A percentile compares a stretch with the other conserved stretches of the same genome.
These are phyloP conservation scores for Clitopilus passeckerianus DNA, from an alignment of 768 basidiomycete genomes.

Conservation along the genomic window DNA sequence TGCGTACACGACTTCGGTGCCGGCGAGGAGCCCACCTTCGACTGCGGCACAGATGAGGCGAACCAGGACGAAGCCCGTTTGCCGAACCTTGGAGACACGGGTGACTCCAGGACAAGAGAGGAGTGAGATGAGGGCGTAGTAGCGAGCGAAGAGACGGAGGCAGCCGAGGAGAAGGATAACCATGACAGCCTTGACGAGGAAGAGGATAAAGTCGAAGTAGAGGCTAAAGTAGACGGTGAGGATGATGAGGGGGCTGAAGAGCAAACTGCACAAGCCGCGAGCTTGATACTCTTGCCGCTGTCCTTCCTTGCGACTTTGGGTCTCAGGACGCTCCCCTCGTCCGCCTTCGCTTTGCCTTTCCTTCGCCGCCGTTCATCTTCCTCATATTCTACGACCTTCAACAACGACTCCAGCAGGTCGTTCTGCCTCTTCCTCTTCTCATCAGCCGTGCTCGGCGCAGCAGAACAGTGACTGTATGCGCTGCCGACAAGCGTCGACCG, in stretches of 20 bases:
- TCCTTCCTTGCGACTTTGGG: constrained; percentile 5
- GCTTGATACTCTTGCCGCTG: constrained; percentile 2
- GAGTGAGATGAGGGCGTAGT: constrained; percentile 29
- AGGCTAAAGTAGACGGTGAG: constrained; percentile 14
- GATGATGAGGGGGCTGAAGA: constrained; percentile 17
- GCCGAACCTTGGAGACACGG: constrained; percentile 6
- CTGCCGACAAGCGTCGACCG: background rate
- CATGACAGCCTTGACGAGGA: constrained; percentile 22
- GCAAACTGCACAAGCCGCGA: constrained; percentile 16
- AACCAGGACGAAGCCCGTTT: constrained; percentile 21
- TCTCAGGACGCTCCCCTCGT: background rate
- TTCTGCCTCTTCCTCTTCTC: background rate
- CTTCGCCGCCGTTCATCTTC: constrained; percentile 27
- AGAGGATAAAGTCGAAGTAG: constrained; percentile 18
- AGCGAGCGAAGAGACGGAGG: constrained; percentile 26
- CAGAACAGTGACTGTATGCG: background rate
- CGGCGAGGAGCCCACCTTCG: constrained; percentile 8
- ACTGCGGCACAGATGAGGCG: constrained; percentile 12
- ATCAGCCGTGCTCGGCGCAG: background rate
- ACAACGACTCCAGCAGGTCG: constrained; percentile 38
- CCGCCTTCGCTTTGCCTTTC: constrained; percentile 30
- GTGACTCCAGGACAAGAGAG: constrained; percentile 19
- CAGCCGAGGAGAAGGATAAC: constrained; percentile 21
- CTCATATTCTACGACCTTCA: constrained; percentile 37
- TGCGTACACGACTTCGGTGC: constrained; percentile 29